Evolutionary conservation across 140 eudicot species (phyloP), one percentile per base, ranked within the genome.

Genomic region (Stevia rebaudiana): DNA sequence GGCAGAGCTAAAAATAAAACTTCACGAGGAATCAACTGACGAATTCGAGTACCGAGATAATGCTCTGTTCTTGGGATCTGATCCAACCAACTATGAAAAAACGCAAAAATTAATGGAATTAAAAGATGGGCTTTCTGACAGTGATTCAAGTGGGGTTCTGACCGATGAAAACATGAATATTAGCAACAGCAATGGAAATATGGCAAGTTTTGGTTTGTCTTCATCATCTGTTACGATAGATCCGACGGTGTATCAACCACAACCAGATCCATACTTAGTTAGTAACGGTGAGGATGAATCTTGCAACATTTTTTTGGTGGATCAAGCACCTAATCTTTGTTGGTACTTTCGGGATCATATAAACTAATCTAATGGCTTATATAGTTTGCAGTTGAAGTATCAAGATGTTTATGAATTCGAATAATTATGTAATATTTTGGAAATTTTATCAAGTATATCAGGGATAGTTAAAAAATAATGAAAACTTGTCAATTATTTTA

Each of bases 271-370:
- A 6, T 68, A 61, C 62, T 44, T 65, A 61, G 84, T 68, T 37
- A 71, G 67, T 49, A 67, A 49, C 6, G 72, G 33, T 18, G 74
- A 68, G 67, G 79, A 81, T 25, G 87, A 81, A 39, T 78, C 91
- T 5, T 70, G 82, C 79, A 75, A 78, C 70, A 64, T 81, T 1
- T 84, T 52, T 78, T 78, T 80, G 58, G 82, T 81, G 42, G 91
- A 84, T 75, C 87, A 78, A 78, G 76, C 80, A 11, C 84, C 81
- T 17, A 80, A 33, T n/a, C 79, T 84, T 69, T 37, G 68, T 67
- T 84, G 91, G 84, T 80, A 74, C 51, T 72, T 61, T 44, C 53
- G 76, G 46, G 81, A 76, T 69, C 82, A 73, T 17, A 69, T 67
- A 33, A 77, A 68, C 65, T 67, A 68, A 61, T 62, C 65, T 67